Percentiles rank a stretch among this genome's conserved stretches.
These are phyloP conservation scores for Melanopsichium pennsylvanicum DNA, from an alignment of 1,284 basidiomycete species.

Conservation along the genomic window DNA sequence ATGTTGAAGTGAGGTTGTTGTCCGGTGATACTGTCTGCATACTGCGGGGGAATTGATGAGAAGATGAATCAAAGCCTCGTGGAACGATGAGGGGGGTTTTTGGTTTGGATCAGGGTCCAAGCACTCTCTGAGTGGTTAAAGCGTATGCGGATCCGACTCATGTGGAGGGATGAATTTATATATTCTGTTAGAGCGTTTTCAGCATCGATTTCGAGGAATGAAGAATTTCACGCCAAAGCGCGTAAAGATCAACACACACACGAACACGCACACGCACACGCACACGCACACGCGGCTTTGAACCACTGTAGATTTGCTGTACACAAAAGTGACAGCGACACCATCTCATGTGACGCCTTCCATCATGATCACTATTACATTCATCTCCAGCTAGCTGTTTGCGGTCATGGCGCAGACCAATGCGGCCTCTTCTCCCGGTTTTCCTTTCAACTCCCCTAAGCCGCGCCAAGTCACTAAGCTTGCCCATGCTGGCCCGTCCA, in stretches of 20 bases:
- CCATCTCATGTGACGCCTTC: background rate
- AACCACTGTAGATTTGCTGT: no score
- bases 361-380: background rate
- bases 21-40: conserved; percentile 6
- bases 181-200: no score
- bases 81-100: background rate
- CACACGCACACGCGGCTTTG: no score
- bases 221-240: conserved; percentile 3
- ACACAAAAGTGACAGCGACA: conserved; percentile 2
- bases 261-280: background rate
- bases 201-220: no score
- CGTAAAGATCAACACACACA: conserved; percentile 10
- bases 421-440: conserved; percentile 21
- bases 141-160: no score
- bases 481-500: conserved; percentile 15
- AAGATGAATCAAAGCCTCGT: no score
- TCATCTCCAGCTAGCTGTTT: background rate
- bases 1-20: background rate
- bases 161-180: background rate
- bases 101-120: background rate
- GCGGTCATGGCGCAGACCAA: conserved; percentile 23
- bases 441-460: conserved; percentile 24
- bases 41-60: background rate
- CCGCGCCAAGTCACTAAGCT: conserved; percentile 37
- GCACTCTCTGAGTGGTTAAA: no score